Percentiles rank a stretch among this genome's conserved stretches.
phyloP scores from a whole-genome alignment of 305 asterid genomes.

The Euphrasia arctica region DNA sequence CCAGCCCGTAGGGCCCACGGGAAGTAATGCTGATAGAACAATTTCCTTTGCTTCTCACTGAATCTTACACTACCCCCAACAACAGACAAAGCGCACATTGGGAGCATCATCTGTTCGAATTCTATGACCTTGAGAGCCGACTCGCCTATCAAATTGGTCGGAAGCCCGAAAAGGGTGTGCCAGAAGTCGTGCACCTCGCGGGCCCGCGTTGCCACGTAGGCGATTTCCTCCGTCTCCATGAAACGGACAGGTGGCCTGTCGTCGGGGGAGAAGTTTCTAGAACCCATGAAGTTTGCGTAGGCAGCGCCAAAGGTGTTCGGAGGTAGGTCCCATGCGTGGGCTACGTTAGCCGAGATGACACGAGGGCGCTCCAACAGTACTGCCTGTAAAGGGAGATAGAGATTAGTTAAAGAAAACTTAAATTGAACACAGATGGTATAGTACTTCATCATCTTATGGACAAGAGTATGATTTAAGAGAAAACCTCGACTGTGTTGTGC shows the following conservation, averaged over 20 bases:
- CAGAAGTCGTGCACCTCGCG: conserved; percentile 97
- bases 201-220: conserved; percentile 90
- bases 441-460: too few relatives aligned
- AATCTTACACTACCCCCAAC: conserved; percentile 86
- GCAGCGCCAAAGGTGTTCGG: conserved; percentile 94
- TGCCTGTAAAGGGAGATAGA: conserved; percentile 40
- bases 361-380: conserved; percentile 75
- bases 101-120: conserved; percentile 92
- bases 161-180: conserved; percentile 88
- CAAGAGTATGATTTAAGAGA: too few relatives aligned
- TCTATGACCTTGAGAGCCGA: conserved; percentile 85
- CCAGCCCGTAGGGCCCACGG: conserved; percentile 84
- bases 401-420: too few relatives aligned
- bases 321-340: conserved; percentile 92
- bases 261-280: conserved; percentile 89
- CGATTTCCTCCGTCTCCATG: conserved; percentile 83
- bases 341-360: conserved; percentile 70
- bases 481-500: too few relatives aligned
- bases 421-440: too few relatives aligned
- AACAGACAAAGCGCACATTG: conserved; percentile 86
- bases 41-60: conserved; percentile 60
- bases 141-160: conserved; percentile 90
- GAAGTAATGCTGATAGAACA: conserved; percentile 84
- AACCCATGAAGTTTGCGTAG: conserved; percentile 92
- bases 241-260: conserved; percentile 93